phyloP scores from a whole-genome alignment of 345 rosid genomes.

The Reutealis trisperma region DNA sequence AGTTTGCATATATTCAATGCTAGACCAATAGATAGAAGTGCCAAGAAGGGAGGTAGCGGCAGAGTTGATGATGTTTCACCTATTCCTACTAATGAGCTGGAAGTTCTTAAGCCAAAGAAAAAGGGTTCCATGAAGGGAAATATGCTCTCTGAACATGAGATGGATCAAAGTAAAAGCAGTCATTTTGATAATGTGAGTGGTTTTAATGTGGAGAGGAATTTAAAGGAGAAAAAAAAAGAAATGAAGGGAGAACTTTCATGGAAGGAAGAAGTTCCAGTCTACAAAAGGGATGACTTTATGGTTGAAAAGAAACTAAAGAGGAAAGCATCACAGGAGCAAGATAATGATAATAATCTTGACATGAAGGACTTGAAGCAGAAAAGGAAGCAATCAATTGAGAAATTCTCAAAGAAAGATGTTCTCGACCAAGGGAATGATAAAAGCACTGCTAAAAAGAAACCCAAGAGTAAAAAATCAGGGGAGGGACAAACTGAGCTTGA shows the following conservation, averaged over 20 bases:
- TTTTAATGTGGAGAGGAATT: constrained; percentile 23
- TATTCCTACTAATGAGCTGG: constrained; percentile 24
- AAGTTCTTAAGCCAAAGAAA: constrained; percentile 27
- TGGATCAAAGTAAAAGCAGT: constrained; percentile 13
- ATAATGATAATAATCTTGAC: background rate
- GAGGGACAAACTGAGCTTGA: constrained; percentile 45
- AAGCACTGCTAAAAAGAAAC: constrained; percentile 20
- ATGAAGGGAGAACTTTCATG: constrained; percentile 12
- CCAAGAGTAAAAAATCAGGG: constrained; percentile 33
- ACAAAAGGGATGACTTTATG: background rate
- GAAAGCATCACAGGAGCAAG: constrained; percentile 10
- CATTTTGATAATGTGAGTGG: constrained; percentile 10
- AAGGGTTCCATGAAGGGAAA: constrained; percentile 15
- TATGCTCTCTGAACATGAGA: constrained; percentile 16
- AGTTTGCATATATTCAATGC: constrained; percentile 77
- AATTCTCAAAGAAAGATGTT: background rate
- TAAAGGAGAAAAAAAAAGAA: constrained; percentile 30
- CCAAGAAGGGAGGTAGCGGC: constrained; percentile 31
- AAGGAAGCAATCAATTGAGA: background rate
- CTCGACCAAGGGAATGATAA: constrained; percentile 2
- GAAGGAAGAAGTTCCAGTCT: constrained; percentile 20
- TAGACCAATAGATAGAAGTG: constrained; percentile 51
- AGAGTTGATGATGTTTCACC: constrained; percentile 17
- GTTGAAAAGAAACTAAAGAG: constrained; percentile 19
- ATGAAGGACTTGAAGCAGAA: constrained; percentile 1